These are phyloP conservation scores for Aspergillus calidoustus DNA, from an alignment of 2,329 filamentous ascomycete genomes.

Conservation along the genomic window DNA sequence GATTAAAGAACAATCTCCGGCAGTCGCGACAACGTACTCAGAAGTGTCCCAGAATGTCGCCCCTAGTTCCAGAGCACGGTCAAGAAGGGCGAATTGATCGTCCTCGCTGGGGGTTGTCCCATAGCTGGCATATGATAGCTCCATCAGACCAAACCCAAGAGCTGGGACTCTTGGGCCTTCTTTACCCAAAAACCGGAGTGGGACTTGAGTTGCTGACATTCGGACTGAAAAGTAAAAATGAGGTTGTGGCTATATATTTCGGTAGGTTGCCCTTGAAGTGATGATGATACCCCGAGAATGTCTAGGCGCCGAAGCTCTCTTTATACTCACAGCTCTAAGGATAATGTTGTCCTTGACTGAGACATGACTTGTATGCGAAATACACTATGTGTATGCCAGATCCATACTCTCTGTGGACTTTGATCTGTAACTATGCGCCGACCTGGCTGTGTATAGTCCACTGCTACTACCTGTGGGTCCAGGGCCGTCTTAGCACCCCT, in stretches of 20 bases:
- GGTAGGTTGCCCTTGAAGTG: neutral
- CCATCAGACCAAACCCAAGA: conserved; percentile 16
- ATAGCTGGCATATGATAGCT: conserved; percentile 2
- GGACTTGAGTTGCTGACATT: neutral
- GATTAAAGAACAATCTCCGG: neutral
- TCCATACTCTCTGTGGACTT: neutral
- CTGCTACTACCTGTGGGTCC: neutral
- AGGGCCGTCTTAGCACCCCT: neutral
- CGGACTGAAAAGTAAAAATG: neutral
- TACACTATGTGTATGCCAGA: no score
- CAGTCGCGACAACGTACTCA: neutral
- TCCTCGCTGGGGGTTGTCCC: neutral
- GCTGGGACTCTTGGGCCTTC: conserved; percentile 12
- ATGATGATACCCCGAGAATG: neutral
- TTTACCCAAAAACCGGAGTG: conserved; percentile 1
- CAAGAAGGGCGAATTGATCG: conserved; percentile 11
- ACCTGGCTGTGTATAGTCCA: neutral
- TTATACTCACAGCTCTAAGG: neutral
- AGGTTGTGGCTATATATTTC: neutral
- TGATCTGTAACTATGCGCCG: neutral
- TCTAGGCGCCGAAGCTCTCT: neutral
- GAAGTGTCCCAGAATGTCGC: conserved; percentile 15
- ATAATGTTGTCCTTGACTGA: neutral
- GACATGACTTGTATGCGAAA: neutral
- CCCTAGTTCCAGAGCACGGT: conserved; percentile 6